phyloP scores from a whole-genome alignment of 1,139 yeast genomes.

The Nadsonia starkeyi-henricii region DNA sequence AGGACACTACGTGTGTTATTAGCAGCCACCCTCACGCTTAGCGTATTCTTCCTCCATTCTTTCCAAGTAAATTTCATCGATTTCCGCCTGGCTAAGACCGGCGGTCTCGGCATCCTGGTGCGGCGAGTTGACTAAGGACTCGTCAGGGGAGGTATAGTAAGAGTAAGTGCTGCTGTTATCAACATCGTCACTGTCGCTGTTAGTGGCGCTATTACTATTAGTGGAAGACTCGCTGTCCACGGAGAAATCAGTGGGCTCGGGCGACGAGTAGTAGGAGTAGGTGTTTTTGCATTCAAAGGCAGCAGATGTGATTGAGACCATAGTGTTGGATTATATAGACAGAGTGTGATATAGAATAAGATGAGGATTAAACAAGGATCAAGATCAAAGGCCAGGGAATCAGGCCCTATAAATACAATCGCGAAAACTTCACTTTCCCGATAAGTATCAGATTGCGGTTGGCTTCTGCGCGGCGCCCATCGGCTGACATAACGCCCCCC shows the following conservation, averaged over 20 bases:
- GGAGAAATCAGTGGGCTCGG: background rate
- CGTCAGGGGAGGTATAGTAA: background rate
- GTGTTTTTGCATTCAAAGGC: background rate
- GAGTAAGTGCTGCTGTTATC: background rate
- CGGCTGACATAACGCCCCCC: too few species aligned
- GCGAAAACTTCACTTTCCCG: too few species aligned
- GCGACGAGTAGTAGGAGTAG: background rate
- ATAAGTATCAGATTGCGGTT: too few species aligned
- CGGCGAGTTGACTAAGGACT: background rate
- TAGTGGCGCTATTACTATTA: too few species aligned
- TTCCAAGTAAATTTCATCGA: slow-evolving; percentile 12
- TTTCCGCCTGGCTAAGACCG: slow-evolving; percentile 4
- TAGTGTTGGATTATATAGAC: too few species aligned
- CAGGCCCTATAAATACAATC: too few species aligned
- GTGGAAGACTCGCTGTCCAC: background rate
- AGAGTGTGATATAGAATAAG: too few species aligned
- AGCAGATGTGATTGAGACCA: too few species aligned
- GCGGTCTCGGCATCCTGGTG: background rate
- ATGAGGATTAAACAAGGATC: too few species aligned
- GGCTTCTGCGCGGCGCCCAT: too few species aligned
- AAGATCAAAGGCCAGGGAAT: too few species aligned
- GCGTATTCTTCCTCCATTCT: slow-evolving; percentile 17
- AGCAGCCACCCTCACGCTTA: slow-evolving; percentile 18
- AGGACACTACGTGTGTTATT: background rate
- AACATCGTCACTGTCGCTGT: background rate